Conservation (phyloP, 2,329 filamentous ascomycete genomes). For the Coniochaeta sp. region DNA sequence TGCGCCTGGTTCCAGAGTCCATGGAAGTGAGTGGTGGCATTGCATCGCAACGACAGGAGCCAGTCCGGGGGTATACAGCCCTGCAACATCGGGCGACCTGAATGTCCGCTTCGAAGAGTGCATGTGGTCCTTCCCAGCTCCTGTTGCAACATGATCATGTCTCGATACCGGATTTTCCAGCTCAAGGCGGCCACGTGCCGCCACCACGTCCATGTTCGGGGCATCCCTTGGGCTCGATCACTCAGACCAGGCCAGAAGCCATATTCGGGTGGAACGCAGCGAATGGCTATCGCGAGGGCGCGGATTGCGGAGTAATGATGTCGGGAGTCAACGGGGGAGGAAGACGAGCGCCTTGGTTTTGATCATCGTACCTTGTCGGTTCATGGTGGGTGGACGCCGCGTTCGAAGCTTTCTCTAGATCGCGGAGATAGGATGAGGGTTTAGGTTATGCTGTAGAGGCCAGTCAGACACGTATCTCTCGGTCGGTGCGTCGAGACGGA, state of each 20-base stretch:
- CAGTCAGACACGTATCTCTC: background rate
- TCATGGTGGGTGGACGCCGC: constrained; percentile 35
- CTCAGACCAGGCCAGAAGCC: background rate
- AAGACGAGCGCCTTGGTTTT: constrained; percentile 10
- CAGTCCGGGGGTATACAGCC: background rate
- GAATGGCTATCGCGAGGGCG: background rate
- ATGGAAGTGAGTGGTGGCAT: background rate
- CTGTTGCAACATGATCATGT: background rate
- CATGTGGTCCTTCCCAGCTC: background rate
- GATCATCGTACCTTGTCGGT: constrained; percentile 49
- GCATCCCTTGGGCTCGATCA: background rate
- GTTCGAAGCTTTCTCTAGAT: background rate
- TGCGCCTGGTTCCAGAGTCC: background rate
- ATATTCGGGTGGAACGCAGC: background rate
- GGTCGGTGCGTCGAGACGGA: background rate
- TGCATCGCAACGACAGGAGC: background rate
- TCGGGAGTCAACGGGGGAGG: background rate
- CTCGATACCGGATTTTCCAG: background rate
- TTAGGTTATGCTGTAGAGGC: background rate
- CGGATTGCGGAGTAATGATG: background rate
- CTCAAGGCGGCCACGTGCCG: background rate
- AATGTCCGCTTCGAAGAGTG: background rate
- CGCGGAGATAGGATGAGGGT: background rate
- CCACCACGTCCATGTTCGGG: background rate
- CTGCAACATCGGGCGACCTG: background rate